Evolutionary conservation across 306 rosid genomes (phyloP).

Genomic region (Lathyrus tuberosus): DNA sequence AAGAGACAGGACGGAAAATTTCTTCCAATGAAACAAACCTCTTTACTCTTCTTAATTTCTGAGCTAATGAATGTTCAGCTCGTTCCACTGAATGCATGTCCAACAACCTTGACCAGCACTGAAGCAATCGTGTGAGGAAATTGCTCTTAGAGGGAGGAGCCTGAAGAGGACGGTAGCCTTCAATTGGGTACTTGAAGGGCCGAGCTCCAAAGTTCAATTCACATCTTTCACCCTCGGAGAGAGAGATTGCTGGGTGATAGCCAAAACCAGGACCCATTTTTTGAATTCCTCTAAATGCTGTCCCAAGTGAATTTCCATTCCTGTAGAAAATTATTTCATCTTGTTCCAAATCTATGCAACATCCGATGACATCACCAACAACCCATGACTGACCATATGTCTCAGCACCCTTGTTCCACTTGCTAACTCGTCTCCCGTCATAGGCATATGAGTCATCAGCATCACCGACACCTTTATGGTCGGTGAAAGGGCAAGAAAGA

Average conservation of each 20-base stretch:
- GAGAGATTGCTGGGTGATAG: conserved; percentile 92
- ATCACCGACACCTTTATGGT: conserved; percentile 94
- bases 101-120: conserved; percentile 85
- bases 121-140: conserved; percentile 61
- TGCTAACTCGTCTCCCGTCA: conserved; percentile 89
- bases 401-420: conserved; percentile 90
- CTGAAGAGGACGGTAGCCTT: conserved; percentile 85
- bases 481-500: conserved; percentile 84
- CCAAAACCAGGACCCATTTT: conserved; percentile 83
- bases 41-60: conserved; percentile 75
- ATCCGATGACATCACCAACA: conserved; percentile 94
- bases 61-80: conserved; percentile 66
- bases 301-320: conserved; percentile 88
- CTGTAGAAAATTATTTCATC: conserved; percentile 82
- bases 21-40: conserved; percentile 78
- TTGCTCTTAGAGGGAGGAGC: conserved; percentile 57
- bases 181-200: conserved; percentile 85
- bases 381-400: conserved; percentile 93
- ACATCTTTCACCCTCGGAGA: conserved; percentile 91
- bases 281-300: conserved; percentile 84
- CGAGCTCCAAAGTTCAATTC: conserved; percentile 85
- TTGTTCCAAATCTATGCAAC: conserved; percentile 89
- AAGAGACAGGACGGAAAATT: conserved; percentile 68
- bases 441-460: conserved; percentile 95
- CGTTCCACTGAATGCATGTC: conserved; percentile 68